Evolutionary conservation across 192 early-diverging fungal species (phyloP).

Genomic region (Phlyctochytrium bullatum): DNA sequence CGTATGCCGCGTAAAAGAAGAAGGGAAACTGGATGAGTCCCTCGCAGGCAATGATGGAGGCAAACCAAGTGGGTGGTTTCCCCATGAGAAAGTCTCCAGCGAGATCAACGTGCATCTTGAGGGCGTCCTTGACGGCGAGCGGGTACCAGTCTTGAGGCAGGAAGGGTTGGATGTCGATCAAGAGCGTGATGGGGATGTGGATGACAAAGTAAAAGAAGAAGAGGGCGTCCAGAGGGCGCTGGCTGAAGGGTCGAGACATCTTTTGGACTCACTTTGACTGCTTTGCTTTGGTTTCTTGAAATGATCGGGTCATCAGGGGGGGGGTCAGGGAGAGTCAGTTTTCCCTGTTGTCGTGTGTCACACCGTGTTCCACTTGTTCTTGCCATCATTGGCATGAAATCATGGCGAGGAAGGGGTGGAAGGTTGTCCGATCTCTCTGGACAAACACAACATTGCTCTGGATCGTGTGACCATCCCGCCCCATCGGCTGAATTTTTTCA

Average conservation of each 20-base stretch:
- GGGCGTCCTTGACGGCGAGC: not conserved
- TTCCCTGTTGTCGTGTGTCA: too few species aligned
- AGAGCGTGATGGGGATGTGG: constrained; percentile 27
- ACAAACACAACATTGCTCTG: too few species aligned
- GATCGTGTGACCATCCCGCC: too few species aligned
- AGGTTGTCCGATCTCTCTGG: too few species aligned
- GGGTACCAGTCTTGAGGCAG: constrained; percentile 6
- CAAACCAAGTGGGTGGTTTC: constrained; percentile 9
- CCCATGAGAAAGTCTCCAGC: constrained; percentile 20
- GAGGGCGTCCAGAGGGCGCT: constrained; percentile 15
- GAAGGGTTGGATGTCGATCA: constrained; percentile 23
- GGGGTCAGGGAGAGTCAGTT: too few species aligned
- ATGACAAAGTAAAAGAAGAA: constrained; percentile 26
- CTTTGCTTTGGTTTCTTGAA: too few species aligned
- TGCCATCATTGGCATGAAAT: too few species aligned
- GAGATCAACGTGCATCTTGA: not conserved
- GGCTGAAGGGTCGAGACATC: constrained; percentile 6
- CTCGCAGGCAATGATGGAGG: constrained; percentile 9
- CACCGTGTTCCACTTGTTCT: too few species aligned
- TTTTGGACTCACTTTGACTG: too few species aligned
- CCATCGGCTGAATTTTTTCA: too few species aligned
- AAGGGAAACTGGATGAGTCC: constrained; percentile 18
- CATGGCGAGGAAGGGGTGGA: too few species aligned
- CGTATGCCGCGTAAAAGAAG: constrained; percentile 6
- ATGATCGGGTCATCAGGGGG: too few species aligned